Evolutionary conservation across 495 filamentous ascomycete species (phyloP).

Genomic region (Talaromyces borbonicus): DNA sequence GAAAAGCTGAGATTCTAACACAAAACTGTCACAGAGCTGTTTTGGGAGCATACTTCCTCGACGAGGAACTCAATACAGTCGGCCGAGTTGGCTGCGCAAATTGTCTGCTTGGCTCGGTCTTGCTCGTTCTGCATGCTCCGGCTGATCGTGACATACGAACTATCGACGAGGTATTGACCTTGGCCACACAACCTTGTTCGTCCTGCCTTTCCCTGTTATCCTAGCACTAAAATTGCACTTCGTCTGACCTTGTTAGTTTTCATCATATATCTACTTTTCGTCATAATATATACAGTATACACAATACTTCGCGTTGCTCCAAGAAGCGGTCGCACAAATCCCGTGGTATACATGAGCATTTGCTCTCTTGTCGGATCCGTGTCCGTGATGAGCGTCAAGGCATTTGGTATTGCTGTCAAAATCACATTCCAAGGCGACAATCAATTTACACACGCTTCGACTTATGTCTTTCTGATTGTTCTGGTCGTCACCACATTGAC

Average conservation of each 20-base stretch:
- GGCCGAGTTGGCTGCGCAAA: constrained; percentile 93
- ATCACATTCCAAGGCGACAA: constrained; percentile 85
- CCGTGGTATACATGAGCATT: constrained; percentile 89
- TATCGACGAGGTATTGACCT: constrained; percentile 78
- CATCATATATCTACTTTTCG: constrained; percentile 65
- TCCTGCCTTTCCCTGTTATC: constrained; percentile 1
- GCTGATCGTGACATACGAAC: constrained; percentile 81
- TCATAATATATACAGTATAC: constrained; percentile 70
- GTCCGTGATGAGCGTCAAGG: constrained; percentile 97
- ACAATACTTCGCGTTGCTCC: constrained; percentile 96
- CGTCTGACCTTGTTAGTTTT: constrained; percentile 55
- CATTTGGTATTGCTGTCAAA: constrained; percentile 93
- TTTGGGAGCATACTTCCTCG: constrained; percentile 84
- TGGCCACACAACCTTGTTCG: constrained; percentile 82
- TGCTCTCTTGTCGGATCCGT: constrained; percentile 94
- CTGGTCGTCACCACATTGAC: constrained; percentile 87
- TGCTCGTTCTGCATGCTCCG: constrained; percentile 95
- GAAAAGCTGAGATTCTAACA: constrained; percentile 4
- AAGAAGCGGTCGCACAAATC: constrained; percentile 82
- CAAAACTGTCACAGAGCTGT: constrained; percentile 60
- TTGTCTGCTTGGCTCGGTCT: constrained; percentile 89
- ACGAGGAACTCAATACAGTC: constrained; percentile 80
- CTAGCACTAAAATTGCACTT: neutral
- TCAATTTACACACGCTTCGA: constrained; percentile 86
- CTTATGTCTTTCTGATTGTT: constrained; percentile 93